Evolutionary conservation across 2,329 filamentous ascomycete species (phyloP), one percentile per base, ranked within the genome.

Genomic region (Fusarium torreyae): DNA sequence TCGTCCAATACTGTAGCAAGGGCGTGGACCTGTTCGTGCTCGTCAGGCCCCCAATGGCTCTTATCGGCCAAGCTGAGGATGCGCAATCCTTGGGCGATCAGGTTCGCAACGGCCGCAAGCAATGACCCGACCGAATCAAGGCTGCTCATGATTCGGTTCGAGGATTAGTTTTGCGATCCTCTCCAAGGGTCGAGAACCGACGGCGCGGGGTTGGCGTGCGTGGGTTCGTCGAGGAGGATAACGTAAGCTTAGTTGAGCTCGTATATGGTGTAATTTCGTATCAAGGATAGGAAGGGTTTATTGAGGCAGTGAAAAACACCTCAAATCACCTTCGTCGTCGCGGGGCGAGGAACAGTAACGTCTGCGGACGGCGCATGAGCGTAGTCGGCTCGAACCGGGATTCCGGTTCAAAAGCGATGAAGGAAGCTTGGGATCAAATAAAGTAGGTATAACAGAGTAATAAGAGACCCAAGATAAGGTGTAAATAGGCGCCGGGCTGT

Each of bases 1-100:
- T 88, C 86, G 74, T 88, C 86, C 52, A 89, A 81, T n/a, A 83
- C 81, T 36, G 82, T 80, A 71, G 88, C 84, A 55, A 89, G 80
- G 49, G 85, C 83, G 58, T 83, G 84, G 59, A 85, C 76, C 79
- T 89, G 87, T 74, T 89, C 87, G 74, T 87, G 84, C 79, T 89
- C 87, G 80, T 88, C 86, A 22, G 81, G 79, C 0, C 84, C 85
- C 87, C 87, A 89, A 65, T 85, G 83, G 44, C 83, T 82, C 78
- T 88, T 88, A 77, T 89, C 87, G 71, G 86, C 83, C 69, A 87
- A 82, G 78, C 81, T 81, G 73, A 89, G 79, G 69, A 85, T 84
- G 73, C 85, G 86, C 70, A 88, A 77, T 61, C 82, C 83, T 68
- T 88, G 85, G 73, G 81, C 81, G 71, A 89, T 76, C 53, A 83